A percentile compares a stretch with the other conserved stretches of the same genome.
Conservation (phyloP, 805 yeast genomes). For the Candida alai region DNA sequence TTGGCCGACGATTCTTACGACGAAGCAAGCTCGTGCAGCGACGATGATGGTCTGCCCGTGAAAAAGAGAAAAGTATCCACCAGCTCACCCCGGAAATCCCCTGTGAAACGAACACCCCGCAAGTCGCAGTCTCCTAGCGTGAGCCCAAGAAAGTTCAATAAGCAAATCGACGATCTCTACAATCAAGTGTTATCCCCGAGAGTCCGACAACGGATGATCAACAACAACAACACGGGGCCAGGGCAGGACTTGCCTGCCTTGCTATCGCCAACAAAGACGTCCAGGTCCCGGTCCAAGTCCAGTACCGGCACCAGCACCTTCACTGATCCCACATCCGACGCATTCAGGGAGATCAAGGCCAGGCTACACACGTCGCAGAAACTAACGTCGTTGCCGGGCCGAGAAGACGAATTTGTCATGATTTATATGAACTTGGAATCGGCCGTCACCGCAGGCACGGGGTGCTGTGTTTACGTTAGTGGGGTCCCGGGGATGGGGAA, state of each 20-base stretch:
- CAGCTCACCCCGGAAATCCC: no score
- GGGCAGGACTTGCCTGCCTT: slow-evolving; percentile 11
- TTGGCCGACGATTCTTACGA: no score
- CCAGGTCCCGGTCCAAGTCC: no score
- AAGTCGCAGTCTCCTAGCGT: slow-evolving; percentile 6
- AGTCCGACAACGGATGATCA: slow-evolving; percentile 4
- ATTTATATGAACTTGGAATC: slow-evolving; percentile 66
- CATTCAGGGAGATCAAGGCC: slow-evolving; percentile 37
- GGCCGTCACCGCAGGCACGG: slow-evolving; percentile 66
- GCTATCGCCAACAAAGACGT: slow-evolving; percentile 11
- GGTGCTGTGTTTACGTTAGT: slow-evolving; percentile 84
- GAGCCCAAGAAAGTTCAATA: slow-evolving; percentile 6
- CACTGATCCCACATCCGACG: slow-evolving; percentile 21
- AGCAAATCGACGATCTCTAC: slow-evolving; percentile 6
- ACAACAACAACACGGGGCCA: slow-evolving; percentile 8
- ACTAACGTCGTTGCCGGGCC: slow-evolving; percentile 65
- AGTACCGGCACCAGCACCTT: slow-evolving; percentile 1
- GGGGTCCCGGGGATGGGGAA: slow-evolving; percentile 99
- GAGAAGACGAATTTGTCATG: slow-evolving; percentile 77
- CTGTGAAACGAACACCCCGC: slow-evolving; percentile 10
- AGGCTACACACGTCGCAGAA: slow-evolving; percentile 44
- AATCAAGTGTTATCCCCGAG: slow-evolving; percentile 4
- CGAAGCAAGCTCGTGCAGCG: no score
- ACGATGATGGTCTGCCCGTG: no score
- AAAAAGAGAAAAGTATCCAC: no score